Conservation (phyloP, 2,329 filamentous ascomycete species). For the Talaromyces sp. region DNA sequence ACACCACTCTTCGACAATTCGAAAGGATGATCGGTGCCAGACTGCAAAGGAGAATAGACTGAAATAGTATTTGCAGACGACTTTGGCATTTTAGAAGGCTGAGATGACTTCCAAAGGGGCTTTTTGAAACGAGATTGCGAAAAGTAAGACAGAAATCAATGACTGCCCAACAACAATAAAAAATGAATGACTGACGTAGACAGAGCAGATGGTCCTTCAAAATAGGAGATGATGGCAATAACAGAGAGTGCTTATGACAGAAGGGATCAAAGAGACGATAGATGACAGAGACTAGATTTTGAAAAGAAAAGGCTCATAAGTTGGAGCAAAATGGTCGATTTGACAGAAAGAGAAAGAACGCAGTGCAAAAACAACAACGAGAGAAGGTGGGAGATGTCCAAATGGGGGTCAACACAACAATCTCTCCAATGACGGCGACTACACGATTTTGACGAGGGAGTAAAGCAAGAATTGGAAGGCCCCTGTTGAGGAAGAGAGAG, state of each 20-base stretch:
- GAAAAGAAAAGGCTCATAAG: slow-evolving; percentile 12
- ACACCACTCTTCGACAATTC: background rate
- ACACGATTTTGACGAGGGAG: background rate
- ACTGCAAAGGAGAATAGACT: slow-evolving; percentile 1
- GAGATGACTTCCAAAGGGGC: slow-evolving; percentile 1
- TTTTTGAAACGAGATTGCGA: slow-evolving; percentile 1
- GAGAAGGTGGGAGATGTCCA: slow-evolving; percentile 11
- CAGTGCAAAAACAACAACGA: slow-evolving; percentile 11
- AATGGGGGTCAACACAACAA: background rate
- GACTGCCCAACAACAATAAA: slow-evolving; percentile 4
- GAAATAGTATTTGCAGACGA: background rate
- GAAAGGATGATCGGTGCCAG: background rate
- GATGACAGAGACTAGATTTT: slow-evolving; percentile 13
- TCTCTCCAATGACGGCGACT: slow-evolving; percentile 1
- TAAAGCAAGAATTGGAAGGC: slow-evolving; percentile 1
- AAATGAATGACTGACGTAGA: slow-evolving; percentile 10
- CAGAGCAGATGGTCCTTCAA: slow-evolving; percentile 14
- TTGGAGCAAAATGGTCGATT: slow-evolving; percentile 9
- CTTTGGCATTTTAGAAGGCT: background rate
- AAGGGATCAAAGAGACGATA: slow-evolving; percentile 12
- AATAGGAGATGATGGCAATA: slow-evolving; percentile 14
- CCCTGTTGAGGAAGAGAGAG: background rate
- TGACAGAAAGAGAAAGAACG: slow-evolving; percentile 11
- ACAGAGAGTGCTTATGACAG: slow-evolving; percentile 11
- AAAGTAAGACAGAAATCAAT: slow-evolving; percentile 2